Evolutionary conservation across 2,329 filamentous ascomycete species (phyloP), one percentile per base, ranked within the genome.

Genomic region (Cadophora sp.): DNA sequence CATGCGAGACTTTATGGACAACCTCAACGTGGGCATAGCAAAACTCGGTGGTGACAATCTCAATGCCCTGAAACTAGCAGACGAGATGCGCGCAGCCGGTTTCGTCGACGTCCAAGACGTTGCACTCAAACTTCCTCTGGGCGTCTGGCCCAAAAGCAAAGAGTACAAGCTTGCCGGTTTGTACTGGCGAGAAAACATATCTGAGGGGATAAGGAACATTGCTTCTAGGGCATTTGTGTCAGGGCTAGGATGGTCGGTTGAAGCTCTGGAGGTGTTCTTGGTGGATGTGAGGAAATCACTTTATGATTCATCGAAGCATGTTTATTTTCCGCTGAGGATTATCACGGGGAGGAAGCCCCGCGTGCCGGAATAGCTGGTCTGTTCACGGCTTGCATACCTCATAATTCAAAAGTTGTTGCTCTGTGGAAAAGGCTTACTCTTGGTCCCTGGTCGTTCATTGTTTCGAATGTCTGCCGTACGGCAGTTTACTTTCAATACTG

Each of bases 51-150:
- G 60, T 37, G 65, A 69, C 27, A 62, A 60, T 22, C 51, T 55
- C 29, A 59, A 34, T 14, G 71, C 78, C 81, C 59, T 76, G 79
- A 58, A 64, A 43, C 67, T 67, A 62, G 65, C 62, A 51, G 56
- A 53, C 2, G 79, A 82, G 64, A 79, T 87, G 70, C 76, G 78
- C 3, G 81, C 83, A 14, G 84, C 82, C 0, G 87, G 87, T 0
- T 88, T 88, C 68, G 77, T 80, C 51, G 81, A 87, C 60, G 81
- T 89, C 0, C 77, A 77, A 0, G 82, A 86, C 73, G 76, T 80
- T 2, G 73, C 83, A 4, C 83, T 80, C 72, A 84, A 83, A 74
- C 81, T 84, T 76, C 85, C 85, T 0, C 79, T 81, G 26, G 84
- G 83, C 67, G 74, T 79, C 14, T 87, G 86, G 85, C 82, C 85